Evolutionary conservation across 257 asterid species (phyloP).

Genomic region (Gentiana dahurica): DNA sequence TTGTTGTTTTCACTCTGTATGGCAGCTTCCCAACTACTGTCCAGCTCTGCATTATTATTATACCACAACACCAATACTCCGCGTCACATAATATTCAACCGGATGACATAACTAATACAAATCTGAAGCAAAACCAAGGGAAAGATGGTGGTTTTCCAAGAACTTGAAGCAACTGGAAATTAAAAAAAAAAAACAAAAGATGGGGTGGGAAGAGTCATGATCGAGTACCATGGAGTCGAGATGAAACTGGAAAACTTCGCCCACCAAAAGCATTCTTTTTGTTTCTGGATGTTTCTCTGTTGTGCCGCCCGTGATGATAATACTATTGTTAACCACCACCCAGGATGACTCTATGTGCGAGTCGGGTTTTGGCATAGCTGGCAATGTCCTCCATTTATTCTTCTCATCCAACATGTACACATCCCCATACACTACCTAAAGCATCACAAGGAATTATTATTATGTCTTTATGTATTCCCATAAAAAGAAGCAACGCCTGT

Average conservation of each 20-base stretch:
- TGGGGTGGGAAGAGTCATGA: background rate
- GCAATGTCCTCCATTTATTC: constrained; percentile 47
- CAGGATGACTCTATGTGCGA: constrained; percentile 67
- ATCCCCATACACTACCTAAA: constrained; percentile 66
- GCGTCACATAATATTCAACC: too few species aligned
- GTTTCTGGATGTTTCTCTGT: constrained; percentile 62
- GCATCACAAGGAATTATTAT: background rate
- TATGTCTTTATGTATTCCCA: background rate
- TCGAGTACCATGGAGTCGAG: constrained; percentile 40
- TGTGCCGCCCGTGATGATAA: constrained; percentile 59
- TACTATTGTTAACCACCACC: constrained; percentile 47
- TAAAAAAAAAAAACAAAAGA: background rate
- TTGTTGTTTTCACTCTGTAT: constrained; percentile 48
- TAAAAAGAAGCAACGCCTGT: background rate
- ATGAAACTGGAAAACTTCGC: constrained; percentile 54
- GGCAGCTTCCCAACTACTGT: constrained; percentile 62
- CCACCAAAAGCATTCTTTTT: constrained; percentile 70
- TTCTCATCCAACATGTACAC: constrained; percentile 54
- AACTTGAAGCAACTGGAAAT: background rate
- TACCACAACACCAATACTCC: too few species aligned
- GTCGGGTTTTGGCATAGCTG: constrained; percentile 63
- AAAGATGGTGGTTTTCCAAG: background rate
- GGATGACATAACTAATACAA: background rate
- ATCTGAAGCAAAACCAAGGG: background rate
- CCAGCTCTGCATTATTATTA: constrained; percentile 38